phyloP scores from a whole-genome alignment of 225 moss, liverwort and hornwort genomes.

The Polytrichum formosum region DNA sequence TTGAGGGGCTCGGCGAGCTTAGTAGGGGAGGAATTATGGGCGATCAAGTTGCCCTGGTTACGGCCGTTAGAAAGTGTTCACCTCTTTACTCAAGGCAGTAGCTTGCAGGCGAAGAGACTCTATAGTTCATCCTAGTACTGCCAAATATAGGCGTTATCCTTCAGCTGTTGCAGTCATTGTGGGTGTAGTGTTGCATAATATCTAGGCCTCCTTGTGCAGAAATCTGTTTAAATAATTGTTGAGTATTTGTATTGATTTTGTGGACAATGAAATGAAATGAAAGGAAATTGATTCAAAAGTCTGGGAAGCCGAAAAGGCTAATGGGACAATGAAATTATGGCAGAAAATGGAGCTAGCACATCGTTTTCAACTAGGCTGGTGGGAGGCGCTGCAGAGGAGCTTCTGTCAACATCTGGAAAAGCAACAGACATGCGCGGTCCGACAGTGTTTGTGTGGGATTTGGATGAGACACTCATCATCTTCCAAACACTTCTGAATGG shows the following conservation, averaged over 20 bases:
- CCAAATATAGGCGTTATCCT: too few species aligned
- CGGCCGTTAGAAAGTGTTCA: too few species aligned
- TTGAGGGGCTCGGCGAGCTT: too few species aligned
- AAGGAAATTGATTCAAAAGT: too few species aligned
- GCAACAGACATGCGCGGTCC: constrained; percentile 18
- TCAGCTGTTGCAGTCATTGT: too few species aligned
- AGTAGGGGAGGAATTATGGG: too few species aligned
- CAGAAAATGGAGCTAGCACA: constrained; percentile 25
- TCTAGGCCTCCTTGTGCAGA: not conserved
- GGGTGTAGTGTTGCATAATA: not conserved
- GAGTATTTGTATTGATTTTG: not conserved
- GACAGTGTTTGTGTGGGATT: constrained; percentile 58
- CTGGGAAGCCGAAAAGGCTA: too few species aligned
- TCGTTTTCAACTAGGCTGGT: constrained; percentile 3
- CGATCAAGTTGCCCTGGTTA: too few species aligned
- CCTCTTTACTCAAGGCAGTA: too few species aligned
- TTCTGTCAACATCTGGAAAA: constrained; percentile 4
- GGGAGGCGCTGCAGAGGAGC: not conserved
- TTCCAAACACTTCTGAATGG: constrained; percentile 59
- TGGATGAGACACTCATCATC: constrained; percentile 68
- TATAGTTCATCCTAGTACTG: too few species aligned
- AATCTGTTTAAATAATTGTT: too few species aligned
- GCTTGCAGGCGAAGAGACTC: too few species aligned
- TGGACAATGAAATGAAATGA: not conserved
- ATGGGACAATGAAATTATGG: not conserved